Evolutionary conservation across 768 basidiomycete genomes (phyloP).

Genomic region (Russula sp.): DNA sequence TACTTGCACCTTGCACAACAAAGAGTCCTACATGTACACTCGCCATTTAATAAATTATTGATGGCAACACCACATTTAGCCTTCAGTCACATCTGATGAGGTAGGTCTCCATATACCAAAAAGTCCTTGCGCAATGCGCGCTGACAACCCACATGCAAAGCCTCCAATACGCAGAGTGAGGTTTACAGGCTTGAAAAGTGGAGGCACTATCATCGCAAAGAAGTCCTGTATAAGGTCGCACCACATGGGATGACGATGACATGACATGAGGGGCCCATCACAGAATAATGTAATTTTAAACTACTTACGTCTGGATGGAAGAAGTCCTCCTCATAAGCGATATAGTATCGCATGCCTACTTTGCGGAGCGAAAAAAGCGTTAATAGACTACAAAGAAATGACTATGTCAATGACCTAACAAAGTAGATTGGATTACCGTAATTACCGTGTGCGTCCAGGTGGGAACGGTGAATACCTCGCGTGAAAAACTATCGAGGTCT

Average conservation of each 20-base stretch:
- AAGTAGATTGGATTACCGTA: conserved; percentile 32
- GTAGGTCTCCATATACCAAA: conserved; percentile 18
- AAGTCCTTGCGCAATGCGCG: conserved; percentile 13
- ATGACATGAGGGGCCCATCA: not conserved
- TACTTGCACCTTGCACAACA: too few relatives aligned
- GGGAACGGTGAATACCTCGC: conserved; percentile 47
- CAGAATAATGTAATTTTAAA: not conserved
- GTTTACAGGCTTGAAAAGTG: conserved; percentile 41
- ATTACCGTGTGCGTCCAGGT: conserved; percentile 49
- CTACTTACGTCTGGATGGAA: conserved; percentile 50
- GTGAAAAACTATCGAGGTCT: conserved; percentile 53
- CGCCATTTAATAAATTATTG: not conserved
- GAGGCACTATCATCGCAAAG: conserved; percentile 44
- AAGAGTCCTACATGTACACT: too few relatives aligned
- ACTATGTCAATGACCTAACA: not conserved
- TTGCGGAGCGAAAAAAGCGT: conserved; percentile 52
- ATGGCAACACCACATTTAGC: not conserved
- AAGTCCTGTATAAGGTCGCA: conserved; percentile 40
- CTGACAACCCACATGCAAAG: conserved; percentile 18
- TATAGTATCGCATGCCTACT: conserved; percentile 37
- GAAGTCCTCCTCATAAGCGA: conserved; percentile 51
- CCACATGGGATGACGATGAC: not conserved
- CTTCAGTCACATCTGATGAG: not conserved
- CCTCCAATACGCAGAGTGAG: conserved; percentile 34
- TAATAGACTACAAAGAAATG: conserved; percentile 29